Evolutionary conservation across 805 yeast species (phyloP), one percentile per base, ranked within the genome.

Genomic region (Barnettozyma californica): DNA sequence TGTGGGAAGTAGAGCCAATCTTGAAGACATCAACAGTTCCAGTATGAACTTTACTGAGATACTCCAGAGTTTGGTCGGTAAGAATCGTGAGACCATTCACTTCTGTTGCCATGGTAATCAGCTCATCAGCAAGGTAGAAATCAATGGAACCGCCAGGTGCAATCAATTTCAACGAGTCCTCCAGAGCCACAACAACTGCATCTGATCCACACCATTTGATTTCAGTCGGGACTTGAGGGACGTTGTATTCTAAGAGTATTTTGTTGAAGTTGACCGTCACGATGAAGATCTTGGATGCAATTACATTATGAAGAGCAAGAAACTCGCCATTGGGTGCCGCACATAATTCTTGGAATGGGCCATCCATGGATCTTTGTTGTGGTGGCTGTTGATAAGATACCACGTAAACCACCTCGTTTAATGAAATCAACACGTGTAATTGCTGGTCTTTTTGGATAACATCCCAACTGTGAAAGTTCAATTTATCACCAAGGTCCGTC

Each of bases 141-240:
- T 77, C 78, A 44, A 83, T 62, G 51, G 55, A 43, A 53, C 76
- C 81, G 10, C 80, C 77, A 0, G 96, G 92, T 0, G 95, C 96
- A 33, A 84, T 73, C 14, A 91, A 61, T 51, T 76, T 76, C 25
- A 89, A 57, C 45, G 84, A 89, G 55, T 84, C 92, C 2, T 75
- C 68, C 51, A 66, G 67, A 1, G 80, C 68, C n/a, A 80, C 67
- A 0, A 83, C 81, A 1, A 91, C 80, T 0, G 94, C 88, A 65
- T 89, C 96, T 55, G 83, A 80, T 0, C 92, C 88, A 61, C 96
- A 84, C 98, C 97, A 94, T 49, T 73, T 74, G 11, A 47, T 16
- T 18, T 87, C 67, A 50, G 59, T 63, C 0, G 84, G 81, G 0
- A 56, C 50, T 5, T 57, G 52, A 5, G 64, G 65, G 8, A 67